phyloP scores from a whole-genome alignment of 2,329 filamentous ascomycete genomes.

The Cadophora malorum region DNA sequence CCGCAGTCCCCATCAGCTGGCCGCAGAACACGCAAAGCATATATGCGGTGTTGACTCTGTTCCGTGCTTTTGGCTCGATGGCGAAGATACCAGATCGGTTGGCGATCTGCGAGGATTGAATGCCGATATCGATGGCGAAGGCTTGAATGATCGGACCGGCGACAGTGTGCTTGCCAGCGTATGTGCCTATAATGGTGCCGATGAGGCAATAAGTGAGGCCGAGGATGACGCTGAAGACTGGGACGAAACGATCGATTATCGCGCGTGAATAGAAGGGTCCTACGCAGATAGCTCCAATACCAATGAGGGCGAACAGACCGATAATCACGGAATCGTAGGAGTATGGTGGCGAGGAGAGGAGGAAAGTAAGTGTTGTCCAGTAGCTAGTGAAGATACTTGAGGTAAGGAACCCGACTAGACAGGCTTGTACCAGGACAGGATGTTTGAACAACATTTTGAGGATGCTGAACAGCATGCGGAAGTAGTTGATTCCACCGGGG shows the following conservation, averaged over 20 bases:
- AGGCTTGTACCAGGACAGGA: slow-evolving; percentile 73
- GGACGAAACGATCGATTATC: slow-evolving; percentile 73
- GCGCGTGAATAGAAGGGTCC: slow-evolving; percentile 73
- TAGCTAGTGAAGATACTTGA: slow-evolving; percentile 68
- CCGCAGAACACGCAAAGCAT: slow-evolving; percentile 80
- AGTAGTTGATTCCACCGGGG: slow-evolving; percentile 67
- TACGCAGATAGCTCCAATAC: slow-evolving; percentile 70
- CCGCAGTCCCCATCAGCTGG: slow-evolving; percentile 73
- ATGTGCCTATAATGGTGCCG: slow-evolving; percentile 72
- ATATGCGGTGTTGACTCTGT: slow-evolving; percentile 81
- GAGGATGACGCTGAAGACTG: slow-evolving; percentile 70
- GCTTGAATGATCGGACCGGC: slow-evolving; percentile 77
- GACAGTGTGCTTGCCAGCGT: slow-evolving; percentile 68
- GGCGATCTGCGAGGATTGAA: slow-evolving; percentile 76
- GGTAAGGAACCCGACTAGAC: slow-evolving; percentile 68
- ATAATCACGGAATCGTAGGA: slow-evolving; percentile 71
- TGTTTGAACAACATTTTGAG: slow-evolving; percentile 66
- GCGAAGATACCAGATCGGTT: slow-evolving; percentile 74
- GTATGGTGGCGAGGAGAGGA: slow-evolving; percentile 74
- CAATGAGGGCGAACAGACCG: slow-evolving; percentile 80
- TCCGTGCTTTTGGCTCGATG: slow-evolving; percentile 73
- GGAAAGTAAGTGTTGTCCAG: slow-evolving; percentile 81
- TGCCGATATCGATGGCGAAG: slow-evolving; percentile 72
- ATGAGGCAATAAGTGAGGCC: slow-evolving; percentile 64
- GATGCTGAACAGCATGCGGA: slow-evolving; percentile 69